Conservation (phyloP, 1,284 basidiomycete genomes). For the Pseudozyma thailandica region DNA sequence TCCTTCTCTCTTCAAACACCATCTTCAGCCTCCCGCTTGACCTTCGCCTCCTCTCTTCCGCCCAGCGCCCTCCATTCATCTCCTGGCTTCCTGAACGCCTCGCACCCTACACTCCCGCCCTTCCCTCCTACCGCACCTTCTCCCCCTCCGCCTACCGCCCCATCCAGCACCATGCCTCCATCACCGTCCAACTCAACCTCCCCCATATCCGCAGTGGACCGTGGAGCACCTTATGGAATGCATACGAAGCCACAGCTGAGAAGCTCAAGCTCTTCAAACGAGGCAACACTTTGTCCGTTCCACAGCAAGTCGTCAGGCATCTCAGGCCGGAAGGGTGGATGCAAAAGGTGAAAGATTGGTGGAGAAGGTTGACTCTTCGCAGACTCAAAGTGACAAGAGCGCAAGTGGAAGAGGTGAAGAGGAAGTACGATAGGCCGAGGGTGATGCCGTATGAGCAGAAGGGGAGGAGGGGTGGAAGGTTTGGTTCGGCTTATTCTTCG, state of each 20-base stretch:
- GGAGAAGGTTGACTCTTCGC: background rate
- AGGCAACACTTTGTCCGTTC: background rate
- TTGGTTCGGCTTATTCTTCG: background rate
- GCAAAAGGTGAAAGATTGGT: slow-evolving; percentile 23
- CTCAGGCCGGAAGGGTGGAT: slow-evolving; percentile 11
- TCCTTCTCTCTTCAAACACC: background rate
- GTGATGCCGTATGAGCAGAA: background rate
- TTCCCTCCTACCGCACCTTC: too few relatives aligned
- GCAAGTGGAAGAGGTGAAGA: slow-evolving; percentile 4
- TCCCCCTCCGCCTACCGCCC: background rate
- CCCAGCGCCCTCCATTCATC: too few relatives aligned
- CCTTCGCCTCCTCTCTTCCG: too few relatives aligned
- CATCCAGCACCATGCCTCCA: background rate
- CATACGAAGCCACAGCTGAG: background rate
- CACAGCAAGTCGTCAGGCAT: slow-evolving; percentile 10
- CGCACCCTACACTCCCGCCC: too few relatives aligned
- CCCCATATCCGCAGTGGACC: slow-evolving; percentile 11
- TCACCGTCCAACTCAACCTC: background rate
- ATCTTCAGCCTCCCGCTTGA: background rate
- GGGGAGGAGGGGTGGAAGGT: slow-evolving; percentile 2
- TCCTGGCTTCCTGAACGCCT: too few relatives aligned
- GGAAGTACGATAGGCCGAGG: background rate
- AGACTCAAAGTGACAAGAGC: slow-evolving; percentile 1
- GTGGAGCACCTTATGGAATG: slow-evolving; percentile 15
- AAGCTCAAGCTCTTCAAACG: slow-evolving; percentile 13